phyloP scores from a whole-genome alignment of 768 basidiomycete species.

The Glaciozyma antarctica region DNA sequence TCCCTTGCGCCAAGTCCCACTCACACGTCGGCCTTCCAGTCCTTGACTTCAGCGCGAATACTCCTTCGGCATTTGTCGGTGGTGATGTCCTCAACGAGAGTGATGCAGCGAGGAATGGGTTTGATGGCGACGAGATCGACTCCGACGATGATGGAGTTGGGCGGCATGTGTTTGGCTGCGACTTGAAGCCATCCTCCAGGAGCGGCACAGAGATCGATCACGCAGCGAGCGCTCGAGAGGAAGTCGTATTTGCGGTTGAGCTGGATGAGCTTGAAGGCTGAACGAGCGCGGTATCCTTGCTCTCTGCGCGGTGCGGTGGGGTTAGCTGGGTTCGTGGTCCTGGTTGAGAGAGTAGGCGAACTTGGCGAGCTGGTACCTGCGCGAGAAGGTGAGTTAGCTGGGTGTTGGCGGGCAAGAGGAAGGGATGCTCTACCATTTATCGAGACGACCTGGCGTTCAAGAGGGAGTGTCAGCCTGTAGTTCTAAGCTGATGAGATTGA shows the following conservation, averaged over 20 bases:
- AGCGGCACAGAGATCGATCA: slow-evolving; percentile 95
- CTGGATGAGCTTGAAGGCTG: slow-evolving; percentile 97
- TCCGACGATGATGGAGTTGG: slow-evolving; percentile 47
- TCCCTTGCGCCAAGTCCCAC: not conserved
- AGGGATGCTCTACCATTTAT: slow-evolving; percentile 18
- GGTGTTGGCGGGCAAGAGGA: not conserved
- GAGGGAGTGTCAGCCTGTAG: not conserved
- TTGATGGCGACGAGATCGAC: slow-evolving; percentile 94
- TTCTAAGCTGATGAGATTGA: not conserved
- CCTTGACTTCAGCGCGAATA: slow-evolving; percentile 78
- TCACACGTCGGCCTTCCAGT: slow-evolving; percentile 92
- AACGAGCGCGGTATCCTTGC: slow-evolving; percentile 98
- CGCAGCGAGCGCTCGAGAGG: slow-evolving; percentile 74
- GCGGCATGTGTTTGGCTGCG: slow-evolving; percentile 58
- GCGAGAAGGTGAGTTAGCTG: not conserved
- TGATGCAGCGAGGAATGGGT: slow-evolving; percentile 83
- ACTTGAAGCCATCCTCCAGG: slow-evolving; percentile 99
- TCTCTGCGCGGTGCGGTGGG: slow-evolving; percentile 50
- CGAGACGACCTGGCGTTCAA: slow-evolving; percentile 21
- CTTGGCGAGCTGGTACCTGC: slow-evolving; percentile 34
- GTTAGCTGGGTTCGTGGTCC: no score
- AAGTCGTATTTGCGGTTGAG: slow-evolving; percentile 96
- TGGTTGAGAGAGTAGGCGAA: not conserved
- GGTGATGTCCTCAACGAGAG: slow-evolving; percentile 90
- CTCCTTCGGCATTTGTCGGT: slow-evolving; percentile 78